These are phyloP conservation scores for Golovinomyces cichoracearum DNA, from an alignment of 2,329 filamentous ascomycete species.

Conservation along the genomic window DNA sequence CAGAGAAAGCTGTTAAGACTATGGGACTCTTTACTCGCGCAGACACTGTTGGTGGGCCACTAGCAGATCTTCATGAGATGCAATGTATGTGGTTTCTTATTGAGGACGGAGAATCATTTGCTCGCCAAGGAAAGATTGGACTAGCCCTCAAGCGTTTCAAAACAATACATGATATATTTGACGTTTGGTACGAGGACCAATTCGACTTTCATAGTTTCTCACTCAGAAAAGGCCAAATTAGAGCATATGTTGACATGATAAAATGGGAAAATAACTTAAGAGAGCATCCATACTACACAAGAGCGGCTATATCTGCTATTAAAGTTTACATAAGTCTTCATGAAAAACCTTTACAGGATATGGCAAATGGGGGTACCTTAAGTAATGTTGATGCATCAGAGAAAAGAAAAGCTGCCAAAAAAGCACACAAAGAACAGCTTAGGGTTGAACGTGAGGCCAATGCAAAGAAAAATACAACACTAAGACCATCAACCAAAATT, in stretches of 20 bases:
- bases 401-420: constrained; percentile 69
- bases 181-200: constrained; percentile 93
- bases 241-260: constrained; percentile 88
- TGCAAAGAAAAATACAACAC: constrained; percentile 62
- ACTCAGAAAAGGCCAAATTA: constrained; percentile 81
- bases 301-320: constrained; percentile 58
- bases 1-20: constrained; percentile 59
- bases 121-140: constrained; percentile 55
- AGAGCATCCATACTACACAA: constrained; percentile 77
- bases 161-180: constrained; percentile 72
- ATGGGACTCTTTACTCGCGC: constrained; percentile 87
- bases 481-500: constrained; percentile 37
- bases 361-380: constrained; percentile 28
- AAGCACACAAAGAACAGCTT: constrained; percentile 58
- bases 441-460: constrained; percentile 53
- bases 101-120: constrained; percentile 76
- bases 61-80: constrained; percentile 89
- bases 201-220: constrained; percentile 98
- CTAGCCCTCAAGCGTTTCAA: constrained; percentile 84
- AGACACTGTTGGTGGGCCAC: constrained; percentile 62
- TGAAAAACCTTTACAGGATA: constrained; percentile 45
- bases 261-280: constrained; percentile 81
- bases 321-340: constrained; percentile 54
- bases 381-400: constrained; percentile 34
- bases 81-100: constrained; percentile 94